phyloP scores from a whole-genome alignment of 2,329 filamentous ascomycete species.

The Alternaria brassicicola region DNA sequence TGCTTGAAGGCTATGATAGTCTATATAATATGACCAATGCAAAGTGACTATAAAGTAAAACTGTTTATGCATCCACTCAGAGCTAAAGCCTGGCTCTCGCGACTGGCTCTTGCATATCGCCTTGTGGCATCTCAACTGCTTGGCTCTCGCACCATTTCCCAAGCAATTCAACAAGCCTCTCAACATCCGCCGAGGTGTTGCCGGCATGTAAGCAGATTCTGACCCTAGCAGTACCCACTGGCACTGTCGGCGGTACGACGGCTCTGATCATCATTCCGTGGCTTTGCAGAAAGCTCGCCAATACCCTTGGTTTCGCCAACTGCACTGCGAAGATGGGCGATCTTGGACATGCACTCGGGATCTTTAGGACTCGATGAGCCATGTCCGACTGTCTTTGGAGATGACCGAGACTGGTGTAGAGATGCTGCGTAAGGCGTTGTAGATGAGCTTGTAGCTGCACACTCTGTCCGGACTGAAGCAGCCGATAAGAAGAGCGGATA shows the following conservation, averaged over 20 bases:
- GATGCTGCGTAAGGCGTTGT: conserved; percentile 25
- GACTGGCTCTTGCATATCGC: not conserved
- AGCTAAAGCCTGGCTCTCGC: conserved; percentile 7
- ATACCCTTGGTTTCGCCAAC: conserved; percentile 31
- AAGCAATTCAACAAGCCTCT: conserved; percentile 39
- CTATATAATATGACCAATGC: not conserved
- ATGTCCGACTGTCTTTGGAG: conserved; percentile 15
- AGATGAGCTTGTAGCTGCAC: conserved; percentile 31
- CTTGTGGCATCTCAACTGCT: not conserved
- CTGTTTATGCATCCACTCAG: too few species aligned
- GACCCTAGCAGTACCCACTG: conserved; percentile 48
- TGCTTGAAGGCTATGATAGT: not conserved
- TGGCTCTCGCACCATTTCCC: conserved; percentile 37
- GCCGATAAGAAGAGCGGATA: conserved; percentile 45
- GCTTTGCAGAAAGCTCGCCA: conserved; percentile 37
- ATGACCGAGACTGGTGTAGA: conserved; percentile 27
- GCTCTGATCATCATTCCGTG: conserved; percentile 45
- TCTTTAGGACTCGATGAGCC: conserved; percentile 20
- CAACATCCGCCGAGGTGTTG: conserved; percentile 49
- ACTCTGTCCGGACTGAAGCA: conserved; percentile 33
- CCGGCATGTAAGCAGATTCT: conserved; percentile 52
- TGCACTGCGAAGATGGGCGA: conserved; percentile 46
- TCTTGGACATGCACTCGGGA: conserved; percentile 35
- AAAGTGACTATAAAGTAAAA: not conserved
- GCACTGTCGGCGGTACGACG: conserved; percentile 52